Evolutionary conservation across 345 rosid species (phyloP).

Genomic region (Sonneratia caseolaris): DNA sequence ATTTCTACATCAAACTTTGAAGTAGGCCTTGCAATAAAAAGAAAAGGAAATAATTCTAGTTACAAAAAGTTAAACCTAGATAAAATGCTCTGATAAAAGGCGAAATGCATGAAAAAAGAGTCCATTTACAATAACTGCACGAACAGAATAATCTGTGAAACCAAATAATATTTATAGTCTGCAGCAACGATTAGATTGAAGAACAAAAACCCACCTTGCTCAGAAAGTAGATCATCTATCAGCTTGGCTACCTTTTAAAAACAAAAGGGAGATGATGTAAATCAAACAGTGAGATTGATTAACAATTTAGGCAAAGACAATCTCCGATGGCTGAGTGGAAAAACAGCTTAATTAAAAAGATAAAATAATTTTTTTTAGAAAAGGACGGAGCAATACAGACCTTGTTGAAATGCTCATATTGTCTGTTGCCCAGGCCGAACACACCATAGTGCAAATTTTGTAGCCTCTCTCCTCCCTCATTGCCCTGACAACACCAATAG

Average conservation of each 20-base stretch:
- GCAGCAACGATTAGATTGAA: not conserved
- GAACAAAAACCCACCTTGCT: slow-evolving; percentile 52
- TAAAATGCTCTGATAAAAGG: too few species aligned
- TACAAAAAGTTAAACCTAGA: not conserved
- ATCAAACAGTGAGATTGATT: too few species aligned
- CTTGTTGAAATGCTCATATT: slow-evolving; percentile 95
- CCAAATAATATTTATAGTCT: not conserved
- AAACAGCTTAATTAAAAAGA: not conserved
- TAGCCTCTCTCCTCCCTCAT: slow-evolving; percentile 50
- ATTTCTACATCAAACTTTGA: not conserved
- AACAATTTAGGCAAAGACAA: not conserved
- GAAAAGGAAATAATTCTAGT: too few species aligned
- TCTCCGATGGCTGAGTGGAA: too few species aligned
- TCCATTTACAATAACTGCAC: too few species aligned
- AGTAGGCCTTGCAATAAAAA: too few species aligned
- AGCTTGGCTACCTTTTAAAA: slow-evolving; percentile 55
- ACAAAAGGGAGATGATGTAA: not conserved
- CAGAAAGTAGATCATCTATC: slow-evolving; percentile 62
- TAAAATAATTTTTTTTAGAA: not conserved
- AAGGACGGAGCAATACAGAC: slow-evolving; percentile 14
- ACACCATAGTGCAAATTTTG: slow-evolving; percentile 58
- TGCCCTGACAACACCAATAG: slow-evolving; percentile 11
- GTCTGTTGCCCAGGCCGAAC: slow-evolving; percentile 88
- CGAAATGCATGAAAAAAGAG: too few species aligned
- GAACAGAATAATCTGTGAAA: too few species aligned